Evolutionary conservation across 2,329 filamentous ascomycete species (phyloP), one percentile per base, ranked within the genome.

Genomic region (Ciborinia camelliae): DNA sequence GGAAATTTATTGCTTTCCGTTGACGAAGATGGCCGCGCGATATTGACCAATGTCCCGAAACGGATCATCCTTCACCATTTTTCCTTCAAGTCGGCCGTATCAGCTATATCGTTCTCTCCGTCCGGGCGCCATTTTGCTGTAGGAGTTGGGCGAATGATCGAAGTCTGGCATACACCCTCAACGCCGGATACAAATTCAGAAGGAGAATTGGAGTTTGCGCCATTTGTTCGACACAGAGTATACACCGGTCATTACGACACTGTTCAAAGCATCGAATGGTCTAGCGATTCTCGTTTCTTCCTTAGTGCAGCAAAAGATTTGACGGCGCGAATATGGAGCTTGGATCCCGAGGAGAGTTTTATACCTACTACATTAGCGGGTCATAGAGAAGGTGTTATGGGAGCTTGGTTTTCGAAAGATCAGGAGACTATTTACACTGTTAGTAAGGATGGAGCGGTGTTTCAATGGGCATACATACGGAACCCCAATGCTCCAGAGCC

Each of bases 361-460:
- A 86, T 87, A 58, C 92, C 94, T 0, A 99, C 95, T 1, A 91
- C 93, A 20, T 80, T 99, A 67, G 89, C 92, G 4, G 95, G 95
- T 1, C 96, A 99, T 78, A 88, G 92, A 75, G 92, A 97, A 77
- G 89, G 86, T 20, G 90, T 99, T 3, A 84, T 96, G 63, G 91
- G 90, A n/a, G 93, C 93, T n/a, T 99, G 92, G 87, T 99, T 99
- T 75, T 96, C 93, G 0, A 88, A 90, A 67, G 88, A 96, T 71
- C 95, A 99, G 75, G 96, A 99, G 78, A 91, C 86, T 57, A 96
- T 99, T 62, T 99, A 95, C 76, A 98, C 95, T 0, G 87, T 97
- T 69, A 97, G 94, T 78, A 96, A 96, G 76, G 96, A 99, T 76
- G 96, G 95, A n/a, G 93, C 95, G 3, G 84, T 98, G 0, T 98